Base-by-base conservation (phyloP, 2,329 filamentous ascomycete species). In the Fusarium pseudonygamai region DNA sequence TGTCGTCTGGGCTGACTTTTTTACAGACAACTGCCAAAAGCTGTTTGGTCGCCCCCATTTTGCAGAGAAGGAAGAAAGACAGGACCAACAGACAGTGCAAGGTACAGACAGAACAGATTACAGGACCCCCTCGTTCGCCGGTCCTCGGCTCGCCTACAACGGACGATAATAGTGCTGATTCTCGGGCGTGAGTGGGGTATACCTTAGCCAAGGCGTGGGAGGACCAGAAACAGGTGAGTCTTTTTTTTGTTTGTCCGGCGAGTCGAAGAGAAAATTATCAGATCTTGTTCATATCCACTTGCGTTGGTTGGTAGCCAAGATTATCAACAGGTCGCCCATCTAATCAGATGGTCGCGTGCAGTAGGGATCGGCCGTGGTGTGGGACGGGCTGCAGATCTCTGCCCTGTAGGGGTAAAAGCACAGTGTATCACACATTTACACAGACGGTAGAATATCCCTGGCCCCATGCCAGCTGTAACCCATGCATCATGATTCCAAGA, bases 311-410 rank as follows among this genome's bases (percentile, higher is more conserved):
- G 26, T 32, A 66, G 61, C 64, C 52, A 67, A 67, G 64, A 60
- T 67, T 60, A 67, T 67, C 64, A 60, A 36, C 24, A n/a, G 42
- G 42, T 28, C 26, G n/a, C 12, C 49, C 62, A 67, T 67, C 64
- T 67, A 67, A 67, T 67, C 64, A 67, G 64, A 67, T 67, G 64
- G 12, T 67, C 24, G 13, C 26, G 52, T 34, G n/a, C n/a, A 46
- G 64, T 67, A 67, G 64, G 62, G 52, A 67, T 67, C 64, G n/a
- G 37, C 53, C 14, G n/a, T 20, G 0, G n/a, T 18, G 52, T 67
- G 62, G 64, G 39, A 67, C 62, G 11, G 5, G 4, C 5, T 20
- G 64, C 7, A 22, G 62, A 67, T 67, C 64, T 20, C 40, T 52
- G 2, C 64, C 16, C 0, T 40, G 4, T 32, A 1, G 0, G 36